Conservation (phyloP, 148 eudicot species). For the Camellia sinensis region DNA sequence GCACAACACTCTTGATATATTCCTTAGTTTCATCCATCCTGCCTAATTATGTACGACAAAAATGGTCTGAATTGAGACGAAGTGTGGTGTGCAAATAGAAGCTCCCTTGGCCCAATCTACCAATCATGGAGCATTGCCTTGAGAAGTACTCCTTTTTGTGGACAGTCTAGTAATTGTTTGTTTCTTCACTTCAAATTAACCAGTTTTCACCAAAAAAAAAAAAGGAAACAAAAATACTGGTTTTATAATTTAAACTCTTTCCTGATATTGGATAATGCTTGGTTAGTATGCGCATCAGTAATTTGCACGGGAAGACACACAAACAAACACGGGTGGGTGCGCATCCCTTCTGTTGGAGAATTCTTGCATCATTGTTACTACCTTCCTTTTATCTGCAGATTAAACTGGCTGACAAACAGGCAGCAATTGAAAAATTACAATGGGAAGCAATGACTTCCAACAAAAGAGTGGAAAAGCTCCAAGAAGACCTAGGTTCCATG, state of each 20-base stretch:
- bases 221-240: no score
- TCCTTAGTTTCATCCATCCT: no score
- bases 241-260: neutral
- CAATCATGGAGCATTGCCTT: neutral
- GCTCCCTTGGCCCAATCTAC: neutral
- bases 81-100: no score
- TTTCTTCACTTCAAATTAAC: neutral
- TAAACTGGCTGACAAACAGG: constrained; percentile 91
- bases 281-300: neutral
- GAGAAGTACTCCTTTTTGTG: neutral
- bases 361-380: neutral
- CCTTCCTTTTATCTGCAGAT: constrained; percentile 38
- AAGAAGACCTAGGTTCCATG: constrained; percentile 60
- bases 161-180: neutral
- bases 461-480: constrained; percentile 63
- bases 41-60: no score
- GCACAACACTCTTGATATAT: neutral
- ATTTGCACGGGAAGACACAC: neutral
- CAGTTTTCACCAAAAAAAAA: neutral
- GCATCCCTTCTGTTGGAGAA: neutral
- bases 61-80: no score
- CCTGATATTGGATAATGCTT: neutral
- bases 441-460: constrained; percentile 91
- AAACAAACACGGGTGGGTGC: neutral
- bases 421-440: constrained; percentile 76